Evolutionary conservation across 805 yeast genomes (phyloP).

Genomic region (Isabelozyma heimii): DNA sequence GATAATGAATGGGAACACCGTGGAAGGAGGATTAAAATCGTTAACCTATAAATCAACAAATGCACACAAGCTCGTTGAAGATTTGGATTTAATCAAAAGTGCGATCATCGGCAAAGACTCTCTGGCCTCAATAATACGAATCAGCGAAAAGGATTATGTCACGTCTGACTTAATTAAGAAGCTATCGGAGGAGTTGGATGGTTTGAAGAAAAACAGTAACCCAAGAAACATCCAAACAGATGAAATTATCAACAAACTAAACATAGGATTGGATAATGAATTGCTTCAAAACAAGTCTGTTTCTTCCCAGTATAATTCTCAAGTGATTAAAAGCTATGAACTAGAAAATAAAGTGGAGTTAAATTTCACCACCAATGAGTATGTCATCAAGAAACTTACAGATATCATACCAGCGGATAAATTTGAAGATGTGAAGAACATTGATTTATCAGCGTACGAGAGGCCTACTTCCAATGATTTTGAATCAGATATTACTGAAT

Average conservation of each 20-base stretch:
- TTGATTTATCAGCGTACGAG: slow-evolving; percentile 16
- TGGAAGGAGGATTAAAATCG: slow-evolving; percentile 40
- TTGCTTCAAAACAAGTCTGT: slow-evolving; percentile 11
- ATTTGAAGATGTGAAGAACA: slow-evolving; percentile 21
- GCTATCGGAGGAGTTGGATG: slow-evolving; percentile 21
- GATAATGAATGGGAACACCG: slow-evolving; percentile 37
- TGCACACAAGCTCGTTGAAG: slow-evolving; percentile 35
- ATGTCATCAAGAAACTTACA: slow-evolving; percentile 4
- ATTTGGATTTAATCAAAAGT: slow-evolving; percentile 28
- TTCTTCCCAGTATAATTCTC: slow-evolving; percentile 10
- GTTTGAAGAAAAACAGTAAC: slow-evolving; percentile 2
- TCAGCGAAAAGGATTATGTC: slow-evolving; percentile 6
- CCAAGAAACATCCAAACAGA: not conserved
- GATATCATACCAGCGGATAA: slow-evolving; percentile 14
- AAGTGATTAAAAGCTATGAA: slow-evolving; percentile 13
- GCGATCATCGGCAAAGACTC: slow-evolving; percentile 15
- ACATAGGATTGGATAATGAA: slow-evolving; percentile 9
- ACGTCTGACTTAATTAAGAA: slow-evolving; percentile 14
- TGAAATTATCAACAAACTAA: slow-evolving; percentile 2
- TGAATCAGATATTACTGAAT: not conserved
- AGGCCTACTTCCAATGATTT: not conserved
- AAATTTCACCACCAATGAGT: slow-evolving; percentile 11
- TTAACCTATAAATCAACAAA: slow-evolving; percentile 40
- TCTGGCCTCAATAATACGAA: slow-evolving; percentile 7
- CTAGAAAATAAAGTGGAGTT: slow-evolving; percentile 11